Percentiles rank a stretch among this genome's conserved stretches.
phyloP scores from a whole-genome alignment of 2,329 filamentous ascomycete species.

The Leptographium procerum region DNA sequence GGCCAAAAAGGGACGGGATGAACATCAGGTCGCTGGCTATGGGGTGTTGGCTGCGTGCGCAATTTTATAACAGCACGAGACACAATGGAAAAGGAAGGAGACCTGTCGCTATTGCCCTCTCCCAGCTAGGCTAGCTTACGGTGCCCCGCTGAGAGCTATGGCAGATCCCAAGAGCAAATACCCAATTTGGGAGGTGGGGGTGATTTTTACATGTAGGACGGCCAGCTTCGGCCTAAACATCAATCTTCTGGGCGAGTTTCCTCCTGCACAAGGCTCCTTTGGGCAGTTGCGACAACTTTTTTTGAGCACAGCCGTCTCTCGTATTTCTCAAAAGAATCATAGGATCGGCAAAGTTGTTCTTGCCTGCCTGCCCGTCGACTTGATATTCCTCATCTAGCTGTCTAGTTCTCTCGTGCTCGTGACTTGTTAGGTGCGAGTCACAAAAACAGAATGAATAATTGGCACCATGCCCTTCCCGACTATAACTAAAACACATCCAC shows the following conservation, averaged over 20 bases:
- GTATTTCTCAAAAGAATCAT: background rate
- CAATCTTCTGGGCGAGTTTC: background rate
- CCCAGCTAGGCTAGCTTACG: background rate
- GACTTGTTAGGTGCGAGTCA: too few species aligned
- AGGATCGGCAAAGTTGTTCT: too few species aligned
- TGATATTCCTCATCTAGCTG: too few species aligned
- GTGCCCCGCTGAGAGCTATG: background rate
- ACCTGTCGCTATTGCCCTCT: background rate
- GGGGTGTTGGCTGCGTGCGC: background rate
- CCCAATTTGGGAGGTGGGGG: background rate
- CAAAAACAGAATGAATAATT: too few species aligned
- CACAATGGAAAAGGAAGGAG: background rate
- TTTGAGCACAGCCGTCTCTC: too few species aligned
- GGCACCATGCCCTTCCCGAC: too few species aligned
- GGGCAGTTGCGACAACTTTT: background rate
- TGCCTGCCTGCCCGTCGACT: too few species aligned
- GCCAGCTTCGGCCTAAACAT: conserved; percentile 1
- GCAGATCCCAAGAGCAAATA: background rate
- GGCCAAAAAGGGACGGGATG: background rate
- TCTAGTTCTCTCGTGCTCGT: too few species aligned
- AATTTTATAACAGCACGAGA: background rate
- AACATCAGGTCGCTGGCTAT: background rate
- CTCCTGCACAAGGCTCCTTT: background rate
- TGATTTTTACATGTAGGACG: background rate
- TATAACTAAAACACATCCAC: too few species aligned